A percentile compares a stretch with the other conserved stretches of the same genome.
Evolutionary conservation across 192 early-diverging fungal species (phyloP).

Genomic region (Phycomyces blakesleeanus): DNA sequence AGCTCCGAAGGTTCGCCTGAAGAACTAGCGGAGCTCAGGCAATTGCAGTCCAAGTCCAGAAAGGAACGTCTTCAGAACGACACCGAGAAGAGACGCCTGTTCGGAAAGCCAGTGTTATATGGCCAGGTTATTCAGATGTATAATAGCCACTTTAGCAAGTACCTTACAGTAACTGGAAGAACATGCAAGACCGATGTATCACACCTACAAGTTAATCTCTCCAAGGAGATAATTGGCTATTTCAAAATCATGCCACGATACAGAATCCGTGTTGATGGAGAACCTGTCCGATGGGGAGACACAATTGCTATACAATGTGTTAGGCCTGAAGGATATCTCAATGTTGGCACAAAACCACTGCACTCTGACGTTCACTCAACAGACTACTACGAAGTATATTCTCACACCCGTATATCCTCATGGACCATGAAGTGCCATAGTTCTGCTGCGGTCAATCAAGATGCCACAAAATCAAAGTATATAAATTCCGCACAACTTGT

Average conservation of each 20-base stretch:
- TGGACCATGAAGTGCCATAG: conserved; percentile 25
- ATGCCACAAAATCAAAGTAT: conserved; percentile 4
- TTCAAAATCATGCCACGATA: conserved; percentile 24
- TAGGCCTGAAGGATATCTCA: conserved; percentile 28
- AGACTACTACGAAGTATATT: conserved; percentile 27
- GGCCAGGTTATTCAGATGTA: conserved; percentile 29
- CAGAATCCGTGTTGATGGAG: conserved; percentile 23
- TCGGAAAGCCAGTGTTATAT: conserved; percentile 30
- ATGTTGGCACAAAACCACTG: conserved; percentile 9
- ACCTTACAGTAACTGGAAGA: conserved; percentile 16
- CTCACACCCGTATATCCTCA: conserved; percentile 30
- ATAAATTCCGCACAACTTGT: conserved; percentile 22
- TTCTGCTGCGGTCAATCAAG: conserved; percentile 4
- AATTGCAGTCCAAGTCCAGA: neutral
- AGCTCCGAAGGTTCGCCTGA: neutral
- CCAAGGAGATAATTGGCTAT: conserved; percentile 10
- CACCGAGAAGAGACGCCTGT: conserved; percentile 15
- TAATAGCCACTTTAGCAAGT: conserved; percentile 26
- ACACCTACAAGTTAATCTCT: conserved; percentile 24
- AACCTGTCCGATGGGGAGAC: conserved; percentile 20
- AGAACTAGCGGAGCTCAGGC: conserved; percentile 4
- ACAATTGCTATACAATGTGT: conserved; percentile 29
- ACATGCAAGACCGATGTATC: conserved; percentile 22
- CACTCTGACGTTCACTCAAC: conserved; percentile 8
- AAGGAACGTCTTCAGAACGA: conserved; percentile 25